A percentile compares a stretch with the other conserved stretches of the same genome.
Conservation (phyloP, 2,329 filamentous ascomycete species). For the Cryphonectria naterciae region DNA sequence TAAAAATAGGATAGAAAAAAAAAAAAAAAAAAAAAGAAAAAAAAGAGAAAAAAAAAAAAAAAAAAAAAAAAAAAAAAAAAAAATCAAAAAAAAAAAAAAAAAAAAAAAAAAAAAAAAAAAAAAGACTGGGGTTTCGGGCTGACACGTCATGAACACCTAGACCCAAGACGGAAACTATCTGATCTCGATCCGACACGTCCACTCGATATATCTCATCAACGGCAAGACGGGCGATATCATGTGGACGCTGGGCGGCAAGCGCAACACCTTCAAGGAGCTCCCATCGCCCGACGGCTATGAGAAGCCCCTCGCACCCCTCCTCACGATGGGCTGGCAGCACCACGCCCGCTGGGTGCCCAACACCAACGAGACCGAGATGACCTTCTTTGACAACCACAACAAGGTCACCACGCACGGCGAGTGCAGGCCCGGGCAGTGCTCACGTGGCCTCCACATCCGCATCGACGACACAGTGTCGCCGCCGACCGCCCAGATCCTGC, state of each 20-base stretch:
- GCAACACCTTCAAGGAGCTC: slow-evolving; percentile 47
- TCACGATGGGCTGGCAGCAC: slow-evolving; percentile 50
- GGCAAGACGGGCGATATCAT: slow-evolving; percentile 50
- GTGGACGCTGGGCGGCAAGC: slow-evolving; percentile 57
- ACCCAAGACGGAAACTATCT: slow-evolving; percentile 52
- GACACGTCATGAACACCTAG: slow-evolving; percentile 7
- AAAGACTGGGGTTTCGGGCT: neutral
- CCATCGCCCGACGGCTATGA: neutral
- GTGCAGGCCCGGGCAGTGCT: slow-evolving; percentile 35
- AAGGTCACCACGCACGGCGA: slow-evolving; percentile 38
- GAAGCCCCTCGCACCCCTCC: slow-evolving; percentile 19
- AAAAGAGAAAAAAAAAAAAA: too few relatives aligned
- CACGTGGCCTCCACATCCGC: slow-evolving; percentile 42
- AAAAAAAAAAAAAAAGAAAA: too few relatives aligned
- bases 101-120: too few relatives aligned
- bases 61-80: too few relatives aligned
- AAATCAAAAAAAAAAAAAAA: too few relatives aligned
- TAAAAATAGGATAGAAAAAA: too few relatives aligned
- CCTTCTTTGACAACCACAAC: slow-evolving; percentile 52
- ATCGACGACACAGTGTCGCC: slow-evolving; percentile 39
- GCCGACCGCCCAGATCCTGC: slow-evolving; percentile 47
- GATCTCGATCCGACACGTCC: slow-evolving; percentile 55
- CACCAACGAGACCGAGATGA: slow-evolving; percentile 33
- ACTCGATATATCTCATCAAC: slow-evolving; percentile 52
- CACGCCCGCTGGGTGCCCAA: slow-evolving; percentile 47